Evolutionary conservation across 2,329 filamentous ascomycete species (phyloP).

Genomic region (Didymella lethalis): DNA sequence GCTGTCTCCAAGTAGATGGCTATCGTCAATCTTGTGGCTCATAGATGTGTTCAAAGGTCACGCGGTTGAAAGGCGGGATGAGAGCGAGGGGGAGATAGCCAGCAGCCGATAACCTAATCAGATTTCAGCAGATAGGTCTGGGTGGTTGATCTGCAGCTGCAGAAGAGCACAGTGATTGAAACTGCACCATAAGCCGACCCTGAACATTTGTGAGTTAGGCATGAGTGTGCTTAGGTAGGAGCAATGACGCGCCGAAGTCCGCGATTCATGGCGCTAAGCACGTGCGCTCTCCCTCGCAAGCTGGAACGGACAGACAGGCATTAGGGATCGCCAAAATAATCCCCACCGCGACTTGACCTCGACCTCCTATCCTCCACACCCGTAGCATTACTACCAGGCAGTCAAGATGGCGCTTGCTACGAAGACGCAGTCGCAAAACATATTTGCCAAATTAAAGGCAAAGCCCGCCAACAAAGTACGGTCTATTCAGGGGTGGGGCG

Average conservation of each 20-base stretch:
- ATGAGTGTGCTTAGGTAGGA: not conserved
- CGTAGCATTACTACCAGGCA: constrained; percentile 30
- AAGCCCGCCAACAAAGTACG: constrained; percentile 93
- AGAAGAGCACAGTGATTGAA: not conserved
- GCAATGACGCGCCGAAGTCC: constrained; percentile 7
- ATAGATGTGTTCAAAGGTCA: not conserved
- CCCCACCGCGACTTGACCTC: constrained; percentile 40
- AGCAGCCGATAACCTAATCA: not conserved
- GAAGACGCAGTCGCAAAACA: constrained; percentile 94
- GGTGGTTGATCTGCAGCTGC: not conserved
- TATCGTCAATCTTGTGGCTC: not conserved
- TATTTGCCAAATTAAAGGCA: constrained; percentile 96
- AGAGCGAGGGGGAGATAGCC: constrained; percentile 16
- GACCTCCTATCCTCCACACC: constrained; percentile 36
- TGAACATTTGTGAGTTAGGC: not conserved
- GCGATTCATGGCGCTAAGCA: constrained; percentile 11
- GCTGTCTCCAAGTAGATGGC: not conserved
- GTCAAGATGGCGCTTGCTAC: constrained; percentile 71
- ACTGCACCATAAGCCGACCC: not conserved
- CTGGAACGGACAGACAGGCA: constrained; percentile 33
- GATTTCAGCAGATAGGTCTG: not conserved
- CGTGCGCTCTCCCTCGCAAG: constrained; percentile 14
- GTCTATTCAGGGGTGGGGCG: constrained; percentile 23
- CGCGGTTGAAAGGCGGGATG: constrained; percentile 5
- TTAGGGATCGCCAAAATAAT: constrained; percentile 40